Percentiles rank a stretch among this genome's conserved stretches.
Evolutionary conservation across 495 filamentous ascomycete species (phyloP).

Genomic region (Tuber brumale): DNA sequence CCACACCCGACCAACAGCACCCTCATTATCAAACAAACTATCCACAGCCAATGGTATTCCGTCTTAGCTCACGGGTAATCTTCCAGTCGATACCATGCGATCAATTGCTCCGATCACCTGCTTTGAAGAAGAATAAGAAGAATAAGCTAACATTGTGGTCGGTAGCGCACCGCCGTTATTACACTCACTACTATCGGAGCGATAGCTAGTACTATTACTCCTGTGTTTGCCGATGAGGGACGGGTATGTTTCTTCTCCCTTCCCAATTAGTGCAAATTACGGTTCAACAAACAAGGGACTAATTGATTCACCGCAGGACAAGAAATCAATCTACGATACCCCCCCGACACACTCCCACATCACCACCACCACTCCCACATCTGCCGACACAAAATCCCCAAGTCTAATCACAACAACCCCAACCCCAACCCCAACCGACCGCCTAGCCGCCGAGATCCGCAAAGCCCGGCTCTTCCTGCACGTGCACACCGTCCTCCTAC

Average conservation of each 20-base stretch:
- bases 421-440: slow-evolving; percentile 76
- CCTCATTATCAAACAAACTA: neutral
- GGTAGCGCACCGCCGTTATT: neutral
- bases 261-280: neutral
- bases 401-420: slow-evolving; percentile 15
- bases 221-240: neutral
- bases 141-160: neutral
- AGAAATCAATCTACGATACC: slow-evolving; percentile 87
- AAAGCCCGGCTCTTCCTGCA: slow-evolving; percentile 75
- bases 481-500: slow-evolving; percentile 59
- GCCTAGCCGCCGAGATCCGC: slow-evolving; percentile 76
- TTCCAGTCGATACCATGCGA: neutral
- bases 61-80: neutral
- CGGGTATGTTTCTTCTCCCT: neutral
- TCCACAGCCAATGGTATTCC: neutral
- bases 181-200: neutral
- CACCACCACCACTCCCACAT: slow-evolving; percentile 17
- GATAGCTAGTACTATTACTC: neutral
- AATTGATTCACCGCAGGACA: slow-evolving; percentile 37
- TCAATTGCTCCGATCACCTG: neutral
- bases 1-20: neutral
- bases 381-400: neutral
- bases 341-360: slow-evolving; percentile 45
- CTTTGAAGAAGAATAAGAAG: neutral
- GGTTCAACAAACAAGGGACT: slow-evolving; percentile 4